A percentile compares a stretch with the other conserved stretches of the same genome.
Conservation (phyloP, 2,329 filamentous ascomycete species). For the Fusarium poae region DNA sequence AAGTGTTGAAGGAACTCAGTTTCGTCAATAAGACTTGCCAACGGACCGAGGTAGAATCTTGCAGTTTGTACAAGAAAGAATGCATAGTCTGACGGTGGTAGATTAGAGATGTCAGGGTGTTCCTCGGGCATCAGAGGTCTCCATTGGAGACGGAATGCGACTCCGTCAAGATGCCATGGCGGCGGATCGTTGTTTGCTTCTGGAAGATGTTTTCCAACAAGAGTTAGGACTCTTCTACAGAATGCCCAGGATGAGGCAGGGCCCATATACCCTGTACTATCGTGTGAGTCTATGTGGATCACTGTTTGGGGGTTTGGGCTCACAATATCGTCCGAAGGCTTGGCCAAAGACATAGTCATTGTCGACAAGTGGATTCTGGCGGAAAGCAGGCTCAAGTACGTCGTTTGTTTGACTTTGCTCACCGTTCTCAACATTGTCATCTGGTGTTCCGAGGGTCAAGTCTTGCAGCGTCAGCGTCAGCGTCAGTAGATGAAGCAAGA, state of each 20-base stretch:
- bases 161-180: conserved; percentile 48
- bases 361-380: conserved; percentile 46
- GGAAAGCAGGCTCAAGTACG: conserved; percentile 41
- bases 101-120: conserved; percentile 38
- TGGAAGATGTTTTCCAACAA: conserved; percentile 46
- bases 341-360: conserved; percentile 45
- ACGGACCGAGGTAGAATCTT: conserved; percentile 40
- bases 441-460: conserved; percentile 22
- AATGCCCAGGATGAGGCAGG: conserved; percentile 48
- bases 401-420: conserved; percentile 20
- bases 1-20: conserved; percentile 36
- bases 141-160: conserved; percentile 44
- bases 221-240: conserved; percentile 43
- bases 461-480: background rate
- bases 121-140: conserved; percentile 41
- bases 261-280: conserved; percentile 45
- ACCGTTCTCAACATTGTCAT: background rate
- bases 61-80: conserved; percentile 45
- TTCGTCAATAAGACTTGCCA: conserved; percentile 43
- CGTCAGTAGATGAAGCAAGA: background rate
- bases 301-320: fast-evolving
- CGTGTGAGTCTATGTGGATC: background rate
- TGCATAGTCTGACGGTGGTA: conserved; percentile 44
- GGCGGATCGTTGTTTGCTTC: conserved; percentile 41
- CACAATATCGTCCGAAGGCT: conserved; percentile 42